Percentiles rank a stretch among this genome's conserved stretches.
Conservation (phyloP, 371 early-diverging fungal species). For the Actinomucor elegans region DNA sequence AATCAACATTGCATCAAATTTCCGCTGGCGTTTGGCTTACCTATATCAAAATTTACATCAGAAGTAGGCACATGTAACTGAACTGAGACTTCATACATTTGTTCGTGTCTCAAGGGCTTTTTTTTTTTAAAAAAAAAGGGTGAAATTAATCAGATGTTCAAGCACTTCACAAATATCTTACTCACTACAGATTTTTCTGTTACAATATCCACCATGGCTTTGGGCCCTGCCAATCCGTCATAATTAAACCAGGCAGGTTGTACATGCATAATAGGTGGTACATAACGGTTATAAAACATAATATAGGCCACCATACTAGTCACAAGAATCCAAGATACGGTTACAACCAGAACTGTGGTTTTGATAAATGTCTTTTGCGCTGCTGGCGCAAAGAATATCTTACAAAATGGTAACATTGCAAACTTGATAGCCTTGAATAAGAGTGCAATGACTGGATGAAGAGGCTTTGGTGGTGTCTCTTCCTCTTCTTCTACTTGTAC, state of each 20-base stretch:
- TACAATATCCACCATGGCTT: neutral
- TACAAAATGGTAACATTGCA: constrained; percentile 8
- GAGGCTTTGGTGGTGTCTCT: neutral
- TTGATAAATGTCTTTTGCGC: constrained; percentile 43
- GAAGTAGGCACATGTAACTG: constrained; percentile 83
- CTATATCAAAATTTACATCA: constrained; percentile 73
- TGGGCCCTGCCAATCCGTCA: neutral
- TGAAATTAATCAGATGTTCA: too few species aligned
- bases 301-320: constrained; percentile 44
- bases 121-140: too few species aligned
- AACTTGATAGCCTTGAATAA: constrained; percentile 1
- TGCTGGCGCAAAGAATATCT: constrained; percentile 31
- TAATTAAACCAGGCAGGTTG: constrained; percentile 48
- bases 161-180: neutral
- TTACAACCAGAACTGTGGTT: constrained; percentile 22
- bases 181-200: neutral
- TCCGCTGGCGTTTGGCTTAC: too few species aligned
- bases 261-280: constrained; percentile 44
- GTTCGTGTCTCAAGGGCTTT: constrained; percentile 25
- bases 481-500: neutral
- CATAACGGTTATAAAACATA: constrained; percentile 41
- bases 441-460: constrained; percentile 1
- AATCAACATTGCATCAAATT: too few species aligned
- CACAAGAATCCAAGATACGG: constrained; percentile 35
- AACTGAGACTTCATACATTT: constrained; percentile 52